Evolutionary conservation across 2,329 filamentous ascomycete genomes (phyloP).

Genomic region (Botryosphaeria dothidea): DNA sequence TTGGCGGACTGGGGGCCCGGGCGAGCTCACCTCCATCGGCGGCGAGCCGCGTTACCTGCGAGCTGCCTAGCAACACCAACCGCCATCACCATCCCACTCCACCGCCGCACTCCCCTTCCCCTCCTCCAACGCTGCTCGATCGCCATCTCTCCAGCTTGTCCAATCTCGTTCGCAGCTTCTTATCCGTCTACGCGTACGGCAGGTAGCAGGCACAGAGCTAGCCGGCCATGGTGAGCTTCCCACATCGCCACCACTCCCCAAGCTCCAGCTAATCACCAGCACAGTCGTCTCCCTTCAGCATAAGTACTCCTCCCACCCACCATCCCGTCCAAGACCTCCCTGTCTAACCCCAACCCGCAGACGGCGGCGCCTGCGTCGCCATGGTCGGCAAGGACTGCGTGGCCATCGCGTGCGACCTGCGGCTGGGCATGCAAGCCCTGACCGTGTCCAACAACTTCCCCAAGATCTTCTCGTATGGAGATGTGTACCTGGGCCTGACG

Average conservation of each 20-base stretch:
- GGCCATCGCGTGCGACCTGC: constrained; percentile 97
- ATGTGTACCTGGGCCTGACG: constrained; percentile 92
- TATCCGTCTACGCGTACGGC: background rate
- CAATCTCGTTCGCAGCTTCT: background rate
- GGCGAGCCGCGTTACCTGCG: constrained; percentile 16
- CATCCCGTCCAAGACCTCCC: constrained; percentile 18
- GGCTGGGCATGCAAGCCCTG: constrained; percentile 91
- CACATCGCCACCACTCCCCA: constrained; percentile 12
- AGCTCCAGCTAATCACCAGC: constrained; percentile 32
- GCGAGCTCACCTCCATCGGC: constrained; percentile 10
- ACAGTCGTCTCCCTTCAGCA: constrained; percentile 89
- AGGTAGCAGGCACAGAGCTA: constrained; percentile 22
- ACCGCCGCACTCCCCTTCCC: constrained; percentile 20
- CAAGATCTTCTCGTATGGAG: constrained; percentile 98
- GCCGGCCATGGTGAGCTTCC: constrained; percentile 39
- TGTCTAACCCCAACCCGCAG: constrained; percentile 39
- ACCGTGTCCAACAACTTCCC: constrained; percentile 99
- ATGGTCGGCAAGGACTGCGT: constrained; percentile 99
- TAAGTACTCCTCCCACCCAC: constrained; percentile 65
- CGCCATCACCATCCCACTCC: constrained; percentile 21
- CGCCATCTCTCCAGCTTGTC: background rate
- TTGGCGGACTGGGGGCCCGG: background rate
- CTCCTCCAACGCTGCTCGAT: constrained; percentile 11
- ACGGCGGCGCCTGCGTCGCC: constrained; percentile 92
- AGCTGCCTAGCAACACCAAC: constrained; percentile 13